Percentiles rank a stretch among this genome's conserved stretches.
phyloP scores from a whole-genome alignment of 129 eudicot species.

The Mikania micrantha region DNA sequence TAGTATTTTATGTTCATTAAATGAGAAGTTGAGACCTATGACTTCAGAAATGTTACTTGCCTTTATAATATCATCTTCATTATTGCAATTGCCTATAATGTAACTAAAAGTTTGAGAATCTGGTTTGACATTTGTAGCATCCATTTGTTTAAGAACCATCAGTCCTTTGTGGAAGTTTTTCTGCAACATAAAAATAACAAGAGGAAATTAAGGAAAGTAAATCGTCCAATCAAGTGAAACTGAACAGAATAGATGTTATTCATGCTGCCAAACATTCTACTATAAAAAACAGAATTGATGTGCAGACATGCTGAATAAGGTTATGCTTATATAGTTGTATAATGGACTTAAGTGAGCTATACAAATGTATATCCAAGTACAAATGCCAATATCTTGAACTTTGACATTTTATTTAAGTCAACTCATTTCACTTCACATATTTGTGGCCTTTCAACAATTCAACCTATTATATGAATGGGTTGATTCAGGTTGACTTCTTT shows the following conservation, averaged over 20 bases:
- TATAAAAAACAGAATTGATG: not conserved
- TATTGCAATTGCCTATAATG: slow-evolving; percentile 52
- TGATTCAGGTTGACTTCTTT: not conserved
- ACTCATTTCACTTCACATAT: not conserved
- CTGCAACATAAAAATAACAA: slow-evolving; percentile 35
- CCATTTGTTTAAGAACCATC: slow-evolving; percentile 82
- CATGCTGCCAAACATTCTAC: slow-evolving; percentile 2
- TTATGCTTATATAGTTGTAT: not conserved
- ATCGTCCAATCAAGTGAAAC: slow-evolving; percentile 6
- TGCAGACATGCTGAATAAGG: slow-evolving; percentile 4
- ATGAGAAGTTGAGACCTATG: not conserved
- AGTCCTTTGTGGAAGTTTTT: slow-evolving; percentile 46
- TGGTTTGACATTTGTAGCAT: slow-evolving; percentile 52
- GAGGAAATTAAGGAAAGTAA: slow-evolving; percentile 20
- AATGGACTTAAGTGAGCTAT: slow-evolving; percentile 1
- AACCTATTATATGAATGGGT: not conserved
- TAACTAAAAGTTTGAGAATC: slow-evolving; percentile 78
- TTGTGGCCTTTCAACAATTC: not conserved
- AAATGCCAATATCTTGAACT: not conserved
- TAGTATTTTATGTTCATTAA: not conserved
- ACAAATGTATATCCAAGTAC: not conserved
- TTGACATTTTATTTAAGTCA: not conserved
- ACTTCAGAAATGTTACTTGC: slow-evolving; percentile 23
- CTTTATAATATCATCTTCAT: slow-evolving; percentile 59
- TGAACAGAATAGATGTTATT: not conserved